A percentile compares a stretch with the other conserved stretches of the same genome.
Conservation (phyloP, 2,329 filamentous ascomycete genomes). For the Trichothecium sympodiale region DNA sequence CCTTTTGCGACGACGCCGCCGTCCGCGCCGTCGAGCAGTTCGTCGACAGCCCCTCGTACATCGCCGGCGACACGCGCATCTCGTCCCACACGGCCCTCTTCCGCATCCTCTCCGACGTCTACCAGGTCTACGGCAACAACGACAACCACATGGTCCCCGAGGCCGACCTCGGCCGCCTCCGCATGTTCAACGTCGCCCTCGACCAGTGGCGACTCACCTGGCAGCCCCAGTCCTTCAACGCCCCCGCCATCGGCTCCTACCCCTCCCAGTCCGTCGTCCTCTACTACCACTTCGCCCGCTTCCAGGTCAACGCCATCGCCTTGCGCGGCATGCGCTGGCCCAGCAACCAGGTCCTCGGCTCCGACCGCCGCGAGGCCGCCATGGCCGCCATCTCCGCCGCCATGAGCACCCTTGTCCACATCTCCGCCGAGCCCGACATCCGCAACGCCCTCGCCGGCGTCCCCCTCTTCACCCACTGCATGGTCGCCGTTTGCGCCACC, state of each 20-base stretch:
- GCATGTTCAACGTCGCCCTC: conserved; percentile 6
- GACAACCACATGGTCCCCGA: conserved; percentile 5
- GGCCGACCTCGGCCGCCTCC: conserved; percentile 5
- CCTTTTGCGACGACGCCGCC: conserved; percentile 12
- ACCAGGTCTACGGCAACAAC: conserved; percentile 8
- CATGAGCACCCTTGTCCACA: conserved; percentile 23
- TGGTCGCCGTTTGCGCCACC: conserved; percentile 23
- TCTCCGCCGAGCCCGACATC: conserved; percentile 21
- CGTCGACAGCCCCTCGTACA: conserved; percentile 7
- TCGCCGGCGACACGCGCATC: conserved; percentile 8
- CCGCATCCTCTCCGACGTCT: conserved; percentile 7
- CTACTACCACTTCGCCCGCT: conserved; percentile 9
- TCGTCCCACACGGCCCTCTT: conserved; percentile 7
- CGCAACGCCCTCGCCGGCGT: conserved; percentile 18
- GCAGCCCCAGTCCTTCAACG: conserved; percentile 5
- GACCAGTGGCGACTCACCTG: conserved; percentile 7
- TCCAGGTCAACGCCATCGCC: conserved; percentile 8
- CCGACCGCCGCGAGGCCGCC: conserved; percentile 5
- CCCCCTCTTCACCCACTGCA: conserved; percentile 23
- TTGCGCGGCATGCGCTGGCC: conserved; percentile 8
- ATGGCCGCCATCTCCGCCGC: conserved; percentile 17
- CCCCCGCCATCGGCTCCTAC: conserved; percentile 4
- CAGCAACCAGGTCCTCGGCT: conserved; percentile 2
- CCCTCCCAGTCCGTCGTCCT: conserved; percentile 6
- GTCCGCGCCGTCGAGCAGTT: conserved; percentile 16